phyloP scores from a whole-genome alignment of 345 rosid genomes.

The Gynandropsis gynandra region DNA sequence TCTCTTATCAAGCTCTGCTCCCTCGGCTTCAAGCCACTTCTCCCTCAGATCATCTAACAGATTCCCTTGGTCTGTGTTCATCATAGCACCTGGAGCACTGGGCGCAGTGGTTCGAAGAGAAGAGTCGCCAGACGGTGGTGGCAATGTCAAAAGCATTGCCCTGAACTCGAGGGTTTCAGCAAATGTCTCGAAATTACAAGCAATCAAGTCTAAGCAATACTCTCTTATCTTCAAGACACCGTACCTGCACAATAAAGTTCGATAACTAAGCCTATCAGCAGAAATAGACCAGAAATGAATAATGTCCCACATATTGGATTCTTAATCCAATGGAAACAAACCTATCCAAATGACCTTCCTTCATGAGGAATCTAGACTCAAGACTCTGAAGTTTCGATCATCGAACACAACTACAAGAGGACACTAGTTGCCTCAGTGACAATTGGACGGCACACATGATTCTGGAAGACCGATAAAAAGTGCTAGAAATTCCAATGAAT shows the following conservation, averaged over 20 bases:
- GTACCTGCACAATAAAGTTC: slow-evolving; percentile 47
- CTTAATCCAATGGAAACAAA: slow-evolving; percentile 1
- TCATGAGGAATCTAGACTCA: neutral
- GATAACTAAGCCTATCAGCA: slow-evolving; percentile 1
- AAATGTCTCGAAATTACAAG: slow-evolving; percentile 89
- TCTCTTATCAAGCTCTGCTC: slow-evolving; percentile 91
- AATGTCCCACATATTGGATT: neutral
- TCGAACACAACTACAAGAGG: too few species aligned
- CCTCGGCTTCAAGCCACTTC: slow-evolving; percentile 98
- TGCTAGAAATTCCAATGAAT: too few species aligned
- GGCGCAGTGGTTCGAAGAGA: slow-evolving; percentile 81
- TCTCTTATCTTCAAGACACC: slow-evolving; percentile 88
- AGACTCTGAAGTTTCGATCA: neutral
- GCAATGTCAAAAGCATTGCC: slow-evolving; percentile 82
- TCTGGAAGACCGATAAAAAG: too few species aligned
- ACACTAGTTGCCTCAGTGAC: too few species aligned
- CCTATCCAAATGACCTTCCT: slow-evolving; percentile 8
- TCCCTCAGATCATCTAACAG: slow-evolving; percentile 88
- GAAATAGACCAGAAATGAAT: neutral
- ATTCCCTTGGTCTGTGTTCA: slow-evolving; percentile 65
- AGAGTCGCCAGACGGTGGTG: slow-evolving; percentile 95
- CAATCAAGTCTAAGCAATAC: slow-evolving; percentile 71
- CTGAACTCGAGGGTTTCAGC: slow-evolving; percentile 69
- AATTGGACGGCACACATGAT: too few species aligned
- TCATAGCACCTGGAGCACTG: slow-evolving; percentile 79